phyloP scores from a whole-genome alignment of 805 yeast genomes.

The Zygoascus biomembranicola region DNA sequence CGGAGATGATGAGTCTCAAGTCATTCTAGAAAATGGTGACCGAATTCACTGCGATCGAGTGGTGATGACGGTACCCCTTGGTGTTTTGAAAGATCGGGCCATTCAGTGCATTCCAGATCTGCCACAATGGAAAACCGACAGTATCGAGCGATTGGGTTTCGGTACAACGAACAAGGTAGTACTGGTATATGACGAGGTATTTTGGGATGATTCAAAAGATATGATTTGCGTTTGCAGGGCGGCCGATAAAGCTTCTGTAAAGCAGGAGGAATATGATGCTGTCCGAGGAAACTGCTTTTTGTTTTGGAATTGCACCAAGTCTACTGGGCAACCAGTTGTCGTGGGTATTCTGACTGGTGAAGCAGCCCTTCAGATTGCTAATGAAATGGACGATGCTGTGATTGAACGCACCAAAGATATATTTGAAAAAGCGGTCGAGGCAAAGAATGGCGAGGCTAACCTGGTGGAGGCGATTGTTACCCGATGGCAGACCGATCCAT shows the following conservation, averaged over 20 bases:
- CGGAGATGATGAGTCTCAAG: constrained; percentile 26
- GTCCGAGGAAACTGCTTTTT: constrained; percentile 31
- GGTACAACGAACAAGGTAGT: constrained; percentile 33
- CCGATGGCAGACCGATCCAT: constrained; percentile 76
- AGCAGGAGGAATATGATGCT: constrained; percentile 18
- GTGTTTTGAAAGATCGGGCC: constrained; percentile 31
- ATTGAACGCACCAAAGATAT: constrained; percentile 27
- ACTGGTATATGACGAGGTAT: constrained; percentile 29
- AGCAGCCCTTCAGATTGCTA: constrained; percentile 28
- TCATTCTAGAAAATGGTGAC: constrained; percentile 33
- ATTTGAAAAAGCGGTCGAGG: constrained; percentile 16
- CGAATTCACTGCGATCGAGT: constrained; percentile 33
- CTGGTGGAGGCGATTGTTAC: constrained; percentile 40
- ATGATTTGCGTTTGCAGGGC: constrained; percentile 26
- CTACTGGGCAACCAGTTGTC: constrained; percentile 31
- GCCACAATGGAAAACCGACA: constrained; percentile 33
- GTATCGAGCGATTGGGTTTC: constrained; percentile 32
- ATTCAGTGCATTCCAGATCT: constrained; percentile 35
- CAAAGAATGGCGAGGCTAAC: not conserved
- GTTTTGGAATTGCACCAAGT: constrained; percentile 31
- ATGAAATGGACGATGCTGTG: constrained; percentile 27
- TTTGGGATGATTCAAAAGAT: constrained; percentile 32
- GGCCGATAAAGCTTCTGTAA: constrained; percentile 12
- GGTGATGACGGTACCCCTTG: constrained; percentile 34
- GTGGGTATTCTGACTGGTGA: constrained; percentile 33